Base-by-base conservation (phyloP, 2,329 filamentous ascomycete genomes). In the Verticillium tricorpus region DNA sequence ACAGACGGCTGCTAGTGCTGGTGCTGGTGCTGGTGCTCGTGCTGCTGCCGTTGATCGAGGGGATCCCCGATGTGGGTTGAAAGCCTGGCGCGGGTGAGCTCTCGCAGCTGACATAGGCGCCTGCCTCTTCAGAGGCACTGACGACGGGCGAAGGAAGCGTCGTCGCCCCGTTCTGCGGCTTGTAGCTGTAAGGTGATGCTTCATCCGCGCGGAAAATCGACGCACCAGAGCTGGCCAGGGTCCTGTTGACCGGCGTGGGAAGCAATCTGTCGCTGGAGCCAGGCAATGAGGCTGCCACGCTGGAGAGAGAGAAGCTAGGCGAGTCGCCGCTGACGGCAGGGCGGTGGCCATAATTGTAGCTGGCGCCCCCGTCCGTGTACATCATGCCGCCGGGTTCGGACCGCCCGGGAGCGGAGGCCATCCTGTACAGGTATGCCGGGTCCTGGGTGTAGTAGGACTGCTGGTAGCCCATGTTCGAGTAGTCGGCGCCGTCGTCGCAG, bases 251-350 rank as follows among this genome's bases (percentile, higher is more conserved):
- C 2, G 74, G 73, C 4, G 76, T 73, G 1, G 77, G 76, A 1
- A 79, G 69, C 14, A 74, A 64, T 11, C 72, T 69, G 17, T 74
- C 73, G 12, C 71, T 67, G 31, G 71, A 60, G 5, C 68, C 69
- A 0, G 77, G 77, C 0, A 80, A 70, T 0, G 77, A 76, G 0
- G 77, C 75, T 6, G 77, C 76, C 61, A 79, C 76, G 50, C 71
- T 70, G 0, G 76, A 75, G n/a, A 80, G 70, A 7, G 76, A 77
- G 63, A 79, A 77, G 52, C 70, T 74, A 3, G 75, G 69, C 54
- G 40, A 67, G 19, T 67, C 65, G 1, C 69, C 17, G 39, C 56
- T 68, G 1, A 61, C 60, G 1, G 69, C 61, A 5, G 74, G 73
- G 1, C 77, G 75, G 45, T 77, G 76, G 8, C 74, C 70, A n/a